Evolutionary conservation across 768 basidiomycete species (phyloP).

Genomic region (Trametes punicea): DNA sequence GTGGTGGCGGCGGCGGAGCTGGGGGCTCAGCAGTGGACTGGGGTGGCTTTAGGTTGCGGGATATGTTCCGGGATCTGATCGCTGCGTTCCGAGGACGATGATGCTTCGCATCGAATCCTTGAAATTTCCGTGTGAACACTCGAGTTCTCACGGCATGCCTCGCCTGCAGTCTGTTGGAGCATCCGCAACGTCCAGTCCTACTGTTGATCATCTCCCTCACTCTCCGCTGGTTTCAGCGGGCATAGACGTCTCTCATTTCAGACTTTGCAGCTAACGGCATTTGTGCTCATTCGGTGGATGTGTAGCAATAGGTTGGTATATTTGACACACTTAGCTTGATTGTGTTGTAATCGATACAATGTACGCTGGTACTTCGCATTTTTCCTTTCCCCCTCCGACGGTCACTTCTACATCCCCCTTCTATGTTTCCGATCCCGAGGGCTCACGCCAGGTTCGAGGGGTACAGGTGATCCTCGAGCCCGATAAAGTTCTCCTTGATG

Average conservation of each 20-base stretch:
- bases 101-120: too few relatives aligned
- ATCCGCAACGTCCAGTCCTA: too few relatives aligned
- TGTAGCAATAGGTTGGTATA: constrained; percentile 7
- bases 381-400: neutral
- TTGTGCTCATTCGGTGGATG: neutral
- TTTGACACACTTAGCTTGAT: neutral
- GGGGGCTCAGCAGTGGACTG: neutral
- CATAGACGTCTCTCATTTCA: neutral
- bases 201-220: too few relatives aligned
- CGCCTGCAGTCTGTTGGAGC: neutral
- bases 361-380: neutral
- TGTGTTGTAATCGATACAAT: constrained; percentile 13
- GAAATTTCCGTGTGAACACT: too few relatives aligned
- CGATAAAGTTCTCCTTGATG: constrained; percentile 97
- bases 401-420: neutral
- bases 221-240: too few relatives aligned
- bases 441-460: constrained; percentile 76
- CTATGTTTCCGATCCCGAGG: too few relatives aligned
- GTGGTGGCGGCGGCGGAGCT: constrained; percentile 11
- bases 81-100: constrained; percentile 19
- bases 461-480: constrained; percentile 75
- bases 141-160: too few relatives aligned
- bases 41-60: constrained; percentile 25
- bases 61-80: constrained; percentile 31
- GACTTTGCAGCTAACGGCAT: neutral